Percentiles rank a stretch among this genome's conserved stretches.
Conservation (phyloP, 2,329 filamentous ascomycete species). For the Xylariaceae sp. region DNA sequence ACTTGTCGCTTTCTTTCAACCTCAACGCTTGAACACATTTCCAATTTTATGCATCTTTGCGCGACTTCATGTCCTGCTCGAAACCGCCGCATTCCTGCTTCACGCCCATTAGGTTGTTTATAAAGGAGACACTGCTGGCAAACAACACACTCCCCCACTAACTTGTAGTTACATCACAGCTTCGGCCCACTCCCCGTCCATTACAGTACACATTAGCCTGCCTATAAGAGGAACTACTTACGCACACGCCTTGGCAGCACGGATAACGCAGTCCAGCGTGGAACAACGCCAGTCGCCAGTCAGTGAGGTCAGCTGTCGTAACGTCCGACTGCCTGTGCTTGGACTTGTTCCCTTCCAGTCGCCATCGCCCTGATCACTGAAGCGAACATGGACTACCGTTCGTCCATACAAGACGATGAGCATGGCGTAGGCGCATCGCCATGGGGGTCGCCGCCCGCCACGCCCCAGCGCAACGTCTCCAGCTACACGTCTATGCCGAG, state of each 20-base stretch:
- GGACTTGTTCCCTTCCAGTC: not conserved
- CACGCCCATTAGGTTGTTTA: not conserved
- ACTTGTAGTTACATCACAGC: not conserved
- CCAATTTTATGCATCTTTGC: not conserved
- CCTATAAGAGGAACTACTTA: not conserved
- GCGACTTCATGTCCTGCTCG: not conserved
- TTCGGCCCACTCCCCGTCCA: not conserved
- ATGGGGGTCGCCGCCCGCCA: slow-evolving; percentile 50
- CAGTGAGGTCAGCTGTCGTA: not conserved
- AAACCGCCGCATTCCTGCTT: not conserved
- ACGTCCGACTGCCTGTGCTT: slow-evolving; percentile 6
- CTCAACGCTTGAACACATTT: not conserved
- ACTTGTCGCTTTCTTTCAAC: not conserved
- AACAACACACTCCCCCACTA: too few species aligned
- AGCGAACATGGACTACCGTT: slow-evolving; percentile 52
- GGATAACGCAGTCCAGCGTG: not conserved
- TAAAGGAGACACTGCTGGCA: not conserved
- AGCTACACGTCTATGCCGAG: slow-evolving; percentile 39
- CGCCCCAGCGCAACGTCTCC: slow-evolving; percentile 43
- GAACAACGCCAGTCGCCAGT: not conserved
- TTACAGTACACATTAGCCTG: not conserved
- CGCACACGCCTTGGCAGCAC: not conserved
- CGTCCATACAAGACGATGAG: slow-evolving; percentile 51
- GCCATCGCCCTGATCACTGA: slow-evolving; percentile 12
- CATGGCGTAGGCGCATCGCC: slow-evolving; percentile 49